phyloP scores from a whole-genome alignment of 192 early-diverging fungal species.

The Rhizophlyctis rosea region DNA sequence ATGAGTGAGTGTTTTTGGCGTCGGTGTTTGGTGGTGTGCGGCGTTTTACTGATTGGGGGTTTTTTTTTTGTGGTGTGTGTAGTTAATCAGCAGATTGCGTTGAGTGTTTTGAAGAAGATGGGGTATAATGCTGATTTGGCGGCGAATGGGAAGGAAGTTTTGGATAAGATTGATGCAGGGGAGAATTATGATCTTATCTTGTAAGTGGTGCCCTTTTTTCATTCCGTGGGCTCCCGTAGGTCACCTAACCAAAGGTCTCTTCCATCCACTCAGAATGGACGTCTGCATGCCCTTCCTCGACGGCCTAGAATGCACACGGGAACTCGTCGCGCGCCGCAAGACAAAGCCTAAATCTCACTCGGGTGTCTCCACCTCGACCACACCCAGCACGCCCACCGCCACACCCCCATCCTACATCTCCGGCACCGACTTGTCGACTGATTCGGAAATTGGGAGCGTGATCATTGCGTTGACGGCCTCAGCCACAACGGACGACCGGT shows the following conservation, averaged over 20 bases:
- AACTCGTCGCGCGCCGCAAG: slow-evolving; percentile 1
- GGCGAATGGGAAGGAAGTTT: slow-evolving; percentile 12
- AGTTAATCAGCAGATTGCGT: slow-evolving; percentile 28
- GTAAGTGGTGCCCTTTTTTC: not conserved
- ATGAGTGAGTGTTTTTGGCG: slow-evolving; percentile 3
- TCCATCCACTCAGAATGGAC: slow-evolving; percentile 10
- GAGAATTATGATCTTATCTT: slow-evolving; percentile 17
- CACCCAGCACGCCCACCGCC: too few relatives aligned
- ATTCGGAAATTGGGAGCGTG: too few relatives aligned
- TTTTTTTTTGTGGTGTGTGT: too few relatives aligned
- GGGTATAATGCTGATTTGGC: slow-evolving; percentile 26
- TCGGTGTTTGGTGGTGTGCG: not conserved
- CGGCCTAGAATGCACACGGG: slow-evolving; percentile 16
- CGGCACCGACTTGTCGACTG: too few relatives aligned
- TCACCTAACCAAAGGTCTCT: not conserved
- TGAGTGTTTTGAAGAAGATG: slow-evolving; percentile 19
- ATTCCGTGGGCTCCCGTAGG: not conserved
- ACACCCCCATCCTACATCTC: too few relatives aligned
- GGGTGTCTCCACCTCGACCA: too few relatives aligned
- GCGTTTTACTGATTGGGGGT: too few relatives aligned
- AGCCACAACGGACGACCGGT: slow-evolving; percentile 15
- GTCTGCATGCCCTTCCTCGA: slow-evolving; percentile 24
- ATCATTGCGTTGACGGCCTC: slow-evolving; percentile 26
- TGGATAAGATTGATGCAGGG: slow-evolving; percentile 12
- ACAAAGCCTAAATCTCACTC: not conserved